Base-by-base conservation (phyloP, 2,329 filamentous ascomycete genomes). In the Fusarium sp. region DNA sequence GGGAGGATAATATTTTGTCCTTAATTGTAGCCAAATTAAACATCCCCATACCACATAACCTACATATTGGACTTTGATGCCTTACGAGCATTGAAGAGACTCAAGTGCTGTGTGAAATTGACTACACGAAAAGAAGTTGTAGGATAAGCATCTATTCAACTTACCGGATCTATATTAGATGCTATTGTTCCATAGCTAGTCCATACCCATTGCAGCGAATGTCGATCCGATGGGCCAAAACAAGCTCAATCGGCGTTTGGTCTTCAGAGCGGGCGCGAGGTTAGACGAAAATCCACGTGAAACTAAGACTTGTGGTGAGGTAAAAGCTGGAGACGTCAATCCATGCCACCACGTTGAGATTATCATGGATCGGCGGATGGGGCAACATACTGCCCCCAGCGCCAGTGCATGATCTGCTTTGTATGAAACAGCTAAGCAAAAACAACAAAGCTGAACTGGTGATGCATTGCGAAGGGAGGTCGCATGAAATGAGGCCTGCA, bases 381-480 rank as follows among this genome's bases (percentile, higher is more conserved):
- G 17, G 15, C 19, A 19, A 22, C 30, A 9, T n/a, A 19, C 37
- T 51, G 30, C 13, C 24, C 24, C 17, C 17, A 46, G 44, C 32
- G 22, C 22, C 48, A 17, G 24, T 5, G 15, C 57, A 4, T 37
- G 33, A 62, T 17, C 48, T 37, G 43, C 19, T 9, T 14, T 39
- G 33, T 33, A 15, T 35, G 56, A 56, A 56, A 57, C 51, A 63
- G n/a, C 37, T 35, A 41, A n/a, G 45, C 24, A 8, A 22, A 6
- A 15, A 20, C 26, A 49, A 44, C 17, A 20, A 49, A 30, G 24
- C 28, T 49, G 28, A 40, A 26, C 8, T 44, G 37, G 28, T 44
- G 20, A 54, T 50, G 52, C 24, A 44, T 30, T 19, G 15, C 32
- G 32, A 57, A 62, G 32, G 32, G 47, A 56, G 59, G 30, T 10